Percentiles rank a stretch among this genome's conserved stretches.
phyloP scores from a whole-genome alignment of 257 asterid genomes.

The Apocynum venetum region DNA sequence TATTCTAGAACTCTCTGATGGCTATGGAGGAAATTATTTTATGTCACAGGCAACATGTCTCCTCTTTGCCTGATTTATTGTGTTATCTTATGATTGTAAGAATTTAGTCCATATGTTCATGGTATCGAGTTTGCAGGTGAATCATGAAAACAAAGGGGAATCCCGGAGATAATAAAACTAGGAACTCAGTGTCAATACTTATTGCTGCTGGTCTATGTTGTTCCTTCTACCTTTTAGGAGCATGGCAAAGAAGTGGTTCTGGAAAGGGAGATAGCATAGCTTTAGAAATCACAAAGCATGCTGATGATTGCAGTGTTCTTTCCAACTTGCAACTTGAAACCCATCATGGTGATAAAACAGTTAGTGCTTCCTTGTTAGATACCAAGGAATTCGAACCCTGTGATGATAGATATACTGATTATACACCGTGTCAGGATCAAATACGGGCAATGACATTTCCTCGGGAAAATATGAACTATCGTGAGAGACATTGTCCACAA shows the following conservation, averaged over 20 bases:
- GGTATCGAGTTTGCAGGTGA: conserved; percentile 18
- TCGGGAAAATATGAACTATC: conserved; percentile 37
- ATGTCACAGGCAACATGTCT: background rate
- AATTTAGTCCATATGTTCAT: background rate
- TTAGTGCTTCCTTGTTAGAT: conserved; percentile 18
- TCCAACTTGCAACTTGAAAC: conserved; percentile 36
- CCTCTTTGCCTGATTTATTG: background rate
- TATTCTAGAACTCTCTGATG: background rate
- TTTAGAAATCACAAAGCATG: conserved; percentile 29
- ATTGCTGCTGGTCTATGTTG: conserved; percentile 33
- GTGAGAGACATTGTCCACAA: conserved; percentile 46
- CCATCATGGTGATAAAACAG: conserved; percentile 26
- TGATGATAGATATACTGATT: conserved; percentile 29
- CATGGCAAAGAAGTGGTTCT: conserved; percentile 44
- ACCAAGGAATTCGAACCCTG: conserved; percentile 25
- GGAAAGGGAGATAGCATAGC: conserved; percentile 50
- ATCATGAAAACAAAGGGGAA: conserved; percentile 42
- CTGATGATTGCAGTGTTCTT: conserved; percentile 31
- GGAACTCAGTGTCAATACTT: conserved; percentile 25
- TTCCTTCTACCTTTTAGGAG: conserved; percentile 37
- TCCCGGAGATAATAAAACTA: conserved; percentile 33
- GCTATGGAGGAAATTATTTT: background rate
- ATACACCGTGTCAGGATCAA: conserved; percentile 48
- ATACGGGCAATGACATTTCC: conserved; percentile 38
- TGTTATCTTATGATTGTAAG: background rate